These are phyloP conservation scores for sorghum (Sorghum bicolor) DNA, from an alignment of 176 grass and related monocot genomes.

Conservation along the genomic window DNA sequence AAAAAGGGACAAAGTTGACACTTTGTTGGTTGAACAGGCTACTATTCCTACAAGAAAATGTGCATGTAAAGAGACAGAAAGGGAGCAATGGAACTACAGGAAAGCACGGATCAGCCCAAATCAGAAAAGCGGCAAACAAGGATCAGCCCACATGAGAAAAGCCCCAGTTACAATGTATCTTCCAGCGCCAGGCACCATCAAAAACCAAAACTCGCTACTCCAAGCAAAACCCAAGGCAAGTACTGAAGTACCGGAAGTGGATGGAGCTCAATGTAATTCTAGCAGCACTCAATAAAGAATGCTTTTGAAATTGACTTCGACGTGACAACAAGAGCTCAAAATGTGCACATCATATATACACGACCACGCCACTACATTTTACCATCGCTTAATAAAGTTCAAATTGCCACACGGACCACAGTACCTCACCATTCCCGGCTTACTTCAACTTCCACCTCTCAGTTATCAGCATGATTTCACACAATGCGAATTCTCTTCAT, in stretches of 20 bases:
- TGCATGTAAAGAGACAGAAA: neutral
- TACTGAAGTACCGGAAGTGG: neutral
- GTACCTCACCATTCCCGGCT: neutral
- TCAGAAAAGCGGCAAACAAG: too few relatives aligned
- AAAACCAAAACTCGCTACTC: neutral
- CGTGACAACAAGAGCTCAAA: neutral
- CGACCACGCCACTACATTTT: neutral
- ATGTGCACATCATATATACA: conserved; percentile 39
- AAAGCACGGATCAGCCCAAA: neutral
- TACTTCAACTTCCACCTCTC: neutral
- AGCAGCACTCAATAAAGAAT: neutral
- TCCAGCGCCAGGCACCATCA: neutral
- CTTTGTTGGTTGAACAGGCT: neutral
- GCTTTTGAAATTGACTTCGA: neutral
- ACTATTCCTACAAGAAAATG: neutral
- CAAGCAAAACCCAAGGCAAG: neutral
- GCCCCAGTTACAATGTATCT: neutral
- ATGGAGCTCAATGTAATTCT: neutral
- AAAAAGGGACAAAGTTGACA: neutral
- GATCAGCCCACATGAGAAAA: neutral
- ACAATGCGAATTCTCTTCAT: neutral
- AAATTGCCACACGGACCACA: neutral
- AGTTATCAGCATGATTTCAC: neutral
- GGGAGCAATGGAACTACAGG: neutral
- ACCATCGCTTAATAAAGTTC: neutral